A percentile compares a stretch with the other conserved stretches of the same genome.
phyloP scores from a whole-genome alignment of 495 filamentous ascomycete genomes.

The Tuber aestivum region DNA sequence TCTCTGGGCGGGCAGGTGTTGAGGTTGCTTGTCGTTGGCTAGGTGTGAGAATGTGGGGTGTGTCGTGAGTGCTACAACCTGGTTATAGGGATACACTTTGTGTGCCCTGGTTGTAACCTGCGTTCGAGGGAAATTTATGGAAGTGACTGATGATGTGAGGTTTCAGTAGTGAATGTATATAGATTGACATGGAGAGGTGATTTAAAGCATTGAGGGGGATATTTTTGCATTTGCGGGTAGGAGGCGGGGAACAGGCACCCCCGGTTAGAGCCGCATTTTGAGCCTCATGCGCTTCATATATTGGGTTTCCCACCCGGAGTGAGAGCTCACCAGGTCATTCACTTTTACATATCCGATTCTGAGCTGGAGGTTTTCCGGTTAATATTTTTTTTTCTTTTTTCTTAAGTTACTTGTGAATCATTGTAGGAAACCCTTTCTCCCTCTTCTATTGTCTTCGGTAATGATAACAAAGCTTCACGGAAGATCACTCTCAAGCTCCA shows the following conservation, averaged over 20 bases:
- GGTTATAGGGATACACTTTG: background rate
- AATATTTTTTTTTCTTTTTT: too few species aligned
- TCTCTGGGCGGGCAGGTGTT: constrained; percentile 4
- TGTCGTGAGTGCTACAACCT: background rate
- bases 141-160: background rate
- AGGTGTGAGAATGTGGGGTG: background rate
- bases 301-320: background rate
- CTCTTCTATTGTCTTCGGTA: background rate
- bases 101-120: background rate
- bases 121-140: background rate
- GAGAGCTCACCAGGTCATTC: background rate
- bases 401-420: background rate
- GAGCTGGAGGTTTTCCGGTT: background rate
- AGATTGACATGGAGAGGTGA: background rate
- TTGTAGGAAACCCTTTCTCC: background rate
- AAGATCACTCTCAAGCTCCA: background rate
- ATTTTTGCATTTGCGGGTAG: background rate
- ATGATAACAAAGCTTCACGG: background rate
- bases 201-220: background rate
- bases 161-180: background rate
- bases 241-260: background rate
- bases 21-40: constrained; percentile 2
- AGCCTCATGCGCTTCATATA: constrained; percentile 6
- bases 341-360: background rate
- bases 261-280: constrained; percentile 6